These are phyloP conservation scores for Triticum aestivum DNA, from an alignment of 176 grass and related monocot species.

Conservation along the genomic window DNA sequence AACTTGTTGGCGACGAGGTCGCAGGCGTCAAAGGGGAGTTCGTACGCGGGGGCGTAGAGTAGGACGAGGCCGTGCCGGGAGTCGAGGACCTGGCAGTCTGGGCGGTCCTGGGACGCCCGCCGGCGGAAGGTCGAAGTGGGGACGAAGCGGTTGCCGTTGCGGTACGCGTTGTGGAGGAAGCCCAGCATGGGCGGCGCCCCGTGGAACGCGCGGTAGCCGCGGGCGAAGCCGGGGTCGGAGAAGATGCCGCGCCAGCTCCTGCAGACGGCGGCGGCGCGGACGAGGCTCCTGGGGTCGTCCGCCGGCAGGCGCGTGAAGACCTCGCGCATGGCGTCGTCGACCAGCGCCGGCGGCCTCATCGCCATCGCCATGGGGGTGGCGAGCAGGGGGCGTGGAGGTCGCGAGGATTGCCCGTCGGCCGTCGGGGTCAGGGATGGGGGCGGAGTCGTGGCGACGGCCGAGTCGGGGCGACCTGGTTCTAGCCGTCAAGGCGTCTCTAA, in stretches of 20 bases:
- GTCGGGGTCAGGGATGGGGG: too few relatives aligned
- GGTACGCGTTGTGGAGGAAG: not conserved
- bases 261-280: not conserved
- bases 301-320: not conserved
- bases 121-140: not conserved
- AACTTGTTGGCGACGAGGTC: not conserved
- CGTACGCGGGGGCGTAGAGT: not conserved
- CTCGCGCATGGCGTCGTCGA: not conserved
- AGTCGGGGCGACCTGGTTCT: too few relatives aligned
- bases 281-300: not conserved
- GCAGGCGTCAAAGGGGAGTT: not conserved
- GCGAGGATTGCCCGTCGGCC: too few relatives aligned
- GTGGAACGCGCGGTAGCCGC: not conserved
- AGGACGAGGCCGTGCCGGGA: slow-evolving; percentile 1
- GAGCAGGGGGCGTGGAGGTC: not conserved
- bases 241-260: not conserved
- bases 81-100: not conserved
- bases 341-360: not conserved
- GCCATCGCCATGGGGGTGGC: not conserved
- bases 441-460: too few relatives aligned
- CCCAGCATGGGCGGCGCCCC: not conserved
- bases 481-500: too few relatives aligned
- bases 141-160: not conserved
- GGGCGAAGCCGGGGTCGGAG: not conserved
- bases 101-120: not conserved